A percentile compares a stretch with the other conserved stretches of the same genome.
Conservation (phyloP, 345 rosid genomes). For the Triadica sebifera region DNA sequence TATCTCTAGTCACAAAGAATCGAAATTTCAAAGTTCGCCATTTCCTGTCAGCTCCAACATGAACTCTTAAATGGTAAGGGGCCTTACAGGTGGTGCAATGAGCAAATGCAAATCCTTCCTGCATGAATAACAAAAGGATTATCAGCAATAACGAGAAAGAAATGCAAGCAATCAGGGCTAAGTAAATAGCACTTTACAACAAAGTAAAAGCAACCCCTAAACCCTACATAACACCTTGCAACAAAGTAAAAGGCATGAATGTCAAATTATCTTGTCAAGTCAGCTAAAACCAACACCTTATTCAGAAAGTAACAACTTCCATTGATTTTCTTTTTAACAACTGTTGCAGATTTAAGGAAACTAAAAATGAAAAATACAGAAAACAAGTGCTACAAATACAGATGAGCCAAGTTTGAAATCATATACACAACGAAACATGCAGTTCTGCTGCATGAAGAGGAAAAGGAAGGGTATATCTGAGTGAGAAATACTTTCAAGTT, state of each 20-base stretch:
- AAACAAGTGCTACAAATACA: background rate
- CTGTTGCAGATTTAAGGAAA: background rate
- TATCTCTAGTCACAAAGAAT: conserved; percentile 97
- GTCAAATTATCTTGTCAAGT: background rate
- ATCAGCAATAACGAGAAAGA: background rate
- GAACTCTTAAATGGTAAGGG: conserved; percentile 96
- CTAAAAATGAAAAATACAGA: background rate
- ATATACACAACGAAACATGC: background rate
- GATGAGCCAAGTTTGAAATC: background rate
- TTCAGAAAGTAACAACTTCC: background rate
- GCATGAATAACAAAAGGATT: conserved; percentile 21
- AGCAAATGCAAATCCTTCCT: conserved; percentile 99
- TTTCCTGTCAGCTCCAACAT: conserved; percentile 90
- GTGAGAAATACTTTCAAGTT: background rate
- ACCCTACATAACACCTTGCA: too few relatives aligned
- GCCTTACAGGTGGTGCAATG: conserved; percentile 99
- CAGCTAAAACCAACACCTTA: background rate
- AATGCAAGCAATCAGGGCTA: conserved; percentile 8
- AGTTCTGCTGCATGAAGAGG: background rate
- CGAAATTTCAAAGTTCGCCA: conserved; percentile 96
- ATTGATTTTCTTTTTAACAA: background rate
- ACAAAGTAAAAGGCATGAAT: background rate
- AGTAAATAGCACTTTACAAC: background rate
- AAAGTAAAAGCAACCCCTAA: too few relatives aligned
- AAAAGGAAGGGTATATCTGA: background rate